Conservation (phyloP, 768 basidiomycete species). For the Pleurotus eryngii region DNA sequence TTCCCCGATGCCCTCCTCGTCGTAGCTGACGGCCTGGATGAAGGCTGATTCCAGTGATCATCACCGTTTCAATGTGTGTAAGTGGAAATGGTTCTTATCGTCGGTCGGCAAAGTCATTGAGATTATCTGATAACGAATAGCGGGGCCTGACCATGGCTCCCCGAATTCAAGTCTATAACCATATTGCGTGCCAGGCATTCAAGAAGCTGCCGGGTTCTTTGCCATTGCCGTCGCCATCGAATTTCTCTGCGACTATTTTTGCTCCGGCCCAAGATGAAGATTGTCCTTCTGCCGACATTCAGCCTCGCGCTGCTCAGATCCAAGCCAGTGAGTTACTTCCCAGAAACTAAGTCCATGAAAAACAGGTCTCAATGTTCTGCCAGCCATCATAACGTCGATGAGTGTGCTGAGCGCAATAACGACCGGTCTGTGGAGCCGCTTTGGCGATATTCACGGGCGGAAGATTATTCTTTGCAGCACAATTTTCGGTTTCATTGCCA, state of each 20-base stretch:
- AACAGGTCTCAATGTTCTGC: background rate
- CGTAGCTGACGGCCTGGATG: conserved; percentile 8
- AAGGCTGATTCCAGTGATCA: conserved; percentile 73
- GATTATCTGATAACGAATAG: conserved; percentile 31
- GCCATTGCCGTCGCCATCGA: background rate
- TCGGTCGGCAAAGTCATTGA: conserved; percentile 9
- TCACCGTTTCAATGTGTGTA: conserved; percentile 66
- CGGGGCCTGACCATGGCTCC: conserved; percentile 79
- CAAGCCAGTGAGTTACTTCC: conserved; percentile 48
- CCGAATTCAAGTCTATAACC: conserved; percentile 76
- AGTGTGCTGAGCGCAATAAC: conserved; percentile 77
- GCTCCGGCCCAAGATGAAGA: background rate
- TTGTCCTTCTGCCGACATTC: conserved; percentile 45
- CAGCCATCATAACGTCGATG: conserved; percentile 72
- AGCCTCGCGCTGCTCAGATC: conserved; percentile 67
- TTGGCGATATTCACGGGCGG: conserved; percentile 73
- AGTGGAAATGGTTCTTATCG: conserved; percentile 16
- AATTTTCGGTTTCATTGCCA: conserved; percentile 65
- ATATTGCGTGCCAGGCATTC: conserved; percentile 65
- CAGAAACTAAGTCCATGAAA: background rate
- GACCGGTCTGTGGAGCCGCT: conserved; percentile 84
- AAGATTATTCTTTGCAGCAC: conserved; percentile 69
- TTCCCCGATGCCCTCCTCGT: background rate
- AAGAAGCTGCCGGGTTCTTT: conserved; percentile 3
- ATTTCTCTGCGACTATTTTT: background rate